Evolutionary conservation across 2,329 filamentous ascomycete species (phyloP).

Genomic region (Neonectria hederae): DNA sequence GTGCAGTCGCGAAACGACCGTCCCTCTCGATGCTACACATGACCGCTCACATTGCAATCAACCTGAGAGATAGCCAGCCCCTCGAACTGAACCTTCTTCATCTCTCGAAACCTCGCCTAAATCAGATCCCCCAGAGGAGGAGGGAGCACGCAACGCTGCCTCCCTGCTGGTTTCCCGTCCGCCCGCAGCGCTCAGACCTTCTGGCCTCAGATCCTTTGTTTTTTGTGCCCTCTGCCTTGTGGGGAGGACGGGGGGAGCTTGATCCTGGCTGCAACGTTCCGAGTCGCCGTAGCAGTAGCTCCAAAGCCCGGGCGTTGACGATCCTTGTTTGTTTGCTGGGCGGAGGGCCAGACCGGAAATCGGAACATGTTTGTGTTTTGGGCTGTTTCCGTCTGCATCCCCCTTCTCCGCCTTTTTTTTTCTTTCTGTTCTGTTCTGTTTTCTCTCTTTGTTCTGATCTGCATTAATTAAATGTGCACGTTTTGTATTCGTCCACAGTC

Average conservation of each 20-base stretch:
- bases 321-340: not conserved
- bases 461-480: not conserved
- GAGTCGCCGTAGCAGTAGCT: not conserved
- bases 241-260: not conserved
- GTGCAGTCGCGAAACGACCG: slow-evolving; percentile 18
- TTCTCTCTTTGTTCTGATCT: not conserved
- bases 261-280: slow-evolving; percentile 2
- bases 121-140: not conserved
- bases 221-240: not conserved
- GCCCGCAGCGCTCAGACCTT: slow-evolving; percentile 1
- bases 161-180: not conserved
- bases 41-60: not conserved
- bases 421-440: not conserved
- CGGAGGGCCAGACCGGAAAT: not conserved
- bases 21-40: not conserved
- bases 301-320: not conserved
- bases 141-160: not conserved
- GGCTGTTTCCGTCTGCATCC: not conserved
- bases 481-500: not conserved
- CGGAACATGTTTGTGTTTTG: slow-evolving; percentile 14
- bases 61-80: not conserved
- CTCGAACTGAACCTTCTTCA: not conserved
- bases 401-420: not conserved
- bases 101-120: not conserved
- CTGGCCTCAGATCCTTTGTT: not conserved